Evolutionary conservation across 2,329 filamentous ascomycete species (phyloP).

Genomic region (Penicillium thymicola): DNA sequence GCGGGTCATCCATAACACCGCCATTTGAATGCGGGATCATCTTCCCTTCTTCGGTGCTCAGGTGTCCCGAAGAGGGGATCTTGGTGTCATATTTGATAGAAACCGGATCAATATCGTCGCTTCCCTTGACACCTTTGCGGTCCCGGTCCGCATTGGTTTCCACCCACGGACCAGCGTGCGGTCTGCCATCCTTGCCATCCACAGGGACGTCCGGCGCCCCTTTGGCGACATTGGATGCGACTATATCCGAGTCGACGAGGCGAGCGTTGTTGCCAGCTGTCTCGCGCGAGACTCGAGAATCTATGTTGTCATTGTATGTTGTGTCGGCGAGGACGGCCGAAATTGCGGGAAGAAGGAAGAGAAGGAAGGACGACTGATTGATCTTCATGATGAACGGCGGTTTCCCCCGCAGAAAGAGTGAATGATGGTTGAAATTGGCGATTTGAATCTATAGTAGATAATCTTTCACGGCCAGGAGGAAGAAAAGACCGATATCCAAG

Average conservation of each 20-base stretch:
- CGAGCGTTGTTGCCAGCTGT: slow-evolving; percentile 10
- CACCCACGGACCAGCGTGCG: slow-evolving; percentile 76
- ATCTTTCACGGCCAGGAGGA: background rate
- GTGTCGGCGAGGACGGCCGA: slow-evolving; percentile 25
- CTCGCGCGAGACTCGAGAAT: slow-evolving; percentile 13
- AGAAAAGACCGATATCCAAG: background rate
- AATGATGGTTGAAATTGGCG: background rate
- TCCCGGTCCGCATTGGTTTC: slow-evolving; percentile 49
- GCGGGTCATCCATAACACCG: slow-evolving; percentile 90
- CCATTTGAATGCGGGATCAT: slow-evolving; percentile 58
- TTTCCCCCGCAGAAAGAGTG: slow-evolving; percentile 10
- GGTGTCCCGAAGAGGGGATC: slow-evolving; percentile 29
- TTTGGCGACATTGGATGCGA: slow-evolving; percentile 31
- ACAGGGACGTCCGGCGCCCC: slow-evolving; percentile 80
- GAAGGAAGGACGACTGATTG: slow-evolving; percentile 29
- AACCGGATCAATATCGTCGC: slow-evolving; percentile 37
- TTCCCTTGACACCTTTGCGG: slow-evolving; percentile 38
- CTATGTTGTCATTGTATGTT: slow-evolving; percentile 15
- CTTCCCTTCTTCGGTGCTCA: slow-evolving; percentile 41
- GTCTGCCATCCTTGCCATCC: slow-evolving; percentile 90
- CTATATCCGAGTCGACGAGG: slow-evolving; percentile 17
- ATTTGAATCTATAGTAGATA: background rate
- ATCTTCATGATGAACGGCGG: slow-evolving; percentile 33
- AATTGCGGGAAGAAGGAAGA: slow-evolving; percentile 37
- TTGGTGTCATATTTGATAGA: slow-evolving; percentile 22